Evolutionary conservation across 2,329 filamentous ascomycete species (phyloP), one percentile per base, ranked within the genome.

Genomic region (Penicillium glabrum): DNA sequence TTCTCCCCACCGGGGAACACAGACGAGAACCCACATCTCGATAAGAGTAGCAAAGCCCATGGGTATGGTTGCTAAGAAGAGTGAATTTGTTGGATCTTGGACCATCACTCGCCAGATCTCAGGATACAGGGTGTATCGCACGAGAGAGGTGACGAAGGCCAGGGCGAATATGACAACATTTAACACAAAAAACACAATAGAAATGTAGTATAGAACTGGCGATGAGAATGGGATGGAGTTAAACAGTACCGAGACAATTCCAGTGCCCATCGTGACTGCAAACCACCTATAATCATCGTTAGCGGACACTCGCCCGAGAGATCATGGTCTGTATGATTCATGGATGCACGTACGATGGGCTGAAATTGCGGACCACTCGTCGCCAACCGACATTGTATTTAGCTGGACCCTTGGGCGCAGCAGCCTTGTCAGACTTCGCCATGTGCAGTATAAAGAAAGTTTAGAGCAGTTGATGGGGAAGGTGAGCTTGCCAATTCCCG

Each of bases 11-110:
- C 70, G 70, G 0, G 79, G 80, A 21, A 81, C 75, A 64, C 84
- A 86, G 51, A 82, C 75, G 37, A 85, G 79, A 19, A 86, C 76
- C 71, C 82, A 82, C 78, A 85, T 83, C 64, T 86, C 85, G 54
- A 88, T 81, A 43, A 89, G 82, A 4, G 86, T 88, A 0, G 84
- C 83, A 58, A 88, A 80, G 0, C 80, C 85, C 83, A 88, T 88
- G 2, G 86, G 86, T 39, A 87, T 81, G 0, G 84, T 86, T 1
- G 82, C 86, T 6, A 89, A 71, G 60, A 89, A 89, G 21, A 89
- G 75, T 1, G 83, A 85, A 62, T 89, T 85, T 1, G 79, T 81
- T 0, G 85, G 86, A 66, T 89, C 85, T 16, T 78, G 73, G 11
- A 89, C 80, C 86, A 89, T 87, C 31, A 82, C 83, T 2, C 63